Evolutionary conservation across 202 grass and related monocot species (phyloP).

Genomic region (Brachypodium distachyon): DNA sequence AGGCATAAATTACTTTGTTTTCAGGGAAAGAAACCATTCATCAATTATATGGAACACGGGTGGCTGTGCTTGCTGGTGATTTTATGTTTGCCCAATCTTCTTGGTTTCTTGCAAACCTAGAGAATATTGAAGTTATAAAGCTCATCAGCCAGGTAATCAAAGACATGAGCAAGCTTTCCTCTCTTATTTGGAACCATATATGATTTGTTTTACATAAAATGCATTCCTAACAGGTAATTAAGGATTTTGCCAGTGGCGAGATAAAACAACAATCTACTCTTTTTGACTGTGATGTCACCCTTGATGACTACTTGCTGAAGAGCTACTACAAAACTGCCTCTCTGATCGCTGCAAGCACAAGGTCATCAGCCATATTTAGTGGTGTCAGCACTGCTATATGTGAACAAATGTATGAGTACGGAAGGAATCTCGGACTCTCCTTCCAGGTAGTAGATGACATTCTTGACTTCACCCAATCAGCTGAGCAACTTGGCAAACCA

Average conservation of each 20-base stretch:
- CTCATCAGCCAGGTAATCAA: slow-evolving; percentile 86
- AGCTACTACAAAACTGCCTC: slow-evolving; percentile 98
- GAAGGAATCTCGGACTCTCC: slow-evolving; percentile 74
- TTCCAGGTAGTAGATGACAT: slow-evolving; percentile 97
- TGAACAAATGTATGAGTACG: slow-evolving; percentile 81
- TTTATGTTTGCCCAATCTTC: slow-evolving; percentile 99
- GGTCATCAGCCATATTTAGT: slow-evolving; percentile 79
- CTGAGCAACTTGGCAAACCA: slow-evolving; percentile 84
- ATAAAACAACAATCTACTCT: slow-evolving; percentile 88
- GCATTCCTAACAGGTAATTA: slow-evolving; percentile 94
- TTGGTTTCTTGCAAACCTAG: slow-evolving; percentile 93
- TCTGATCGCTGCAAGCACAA: slow-evolving; percentile 78
- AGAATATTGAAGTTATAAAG: slow-evolving; percentile 95
- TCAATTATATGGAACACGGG: slow-evolving; percentile 79
- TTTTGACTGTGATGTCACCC: slow-evolving; percentile 65
- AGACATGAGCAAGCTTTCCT: not conserved
- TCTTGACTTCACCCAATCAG: slow-evolving; percentile 91
- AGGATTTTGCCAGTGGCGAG: slow-evolving; percentile 94
- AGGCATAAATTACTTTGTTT: not conserved
- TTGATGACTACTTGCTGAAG: slow-evolving; percentile 93
- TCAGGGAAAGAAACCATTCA: slow-evolving; percentile 88
- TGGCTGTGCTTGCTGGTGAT: slow-evolving; percentile 89
- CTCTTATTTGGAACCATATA: not conserved
- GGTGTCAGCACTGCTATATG: slow-evolving; percentile 37
- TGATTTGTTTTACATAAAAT: not conserved